These are phyloP conservation scores for Petunia axillaris DNA, from an alignment of 257 asterid genomes.

Conservation along the genomic window DNA sequence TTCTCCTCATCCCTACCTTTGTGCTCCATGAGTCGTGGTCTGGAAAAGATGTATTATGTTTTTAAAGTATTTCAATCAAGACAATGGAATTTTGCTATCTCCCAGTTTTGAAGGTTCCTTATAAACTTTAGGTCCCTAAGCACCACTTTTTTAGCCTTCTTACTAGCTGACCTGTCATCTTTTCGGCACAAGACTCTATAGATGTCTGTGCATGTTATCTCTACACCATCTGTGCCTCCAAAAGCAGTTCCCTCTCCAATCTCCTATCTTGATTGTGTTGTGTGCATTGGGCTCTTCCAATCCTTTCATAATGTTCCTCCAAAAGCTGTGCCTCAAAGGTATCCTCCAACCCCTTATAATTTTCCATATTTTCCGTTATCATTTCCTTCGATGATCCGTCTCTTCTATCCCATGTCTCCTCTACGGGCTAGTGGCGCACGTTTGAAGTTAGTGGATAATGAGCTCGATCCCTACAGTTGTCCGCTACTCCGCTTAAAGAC, in stretches of 20 bases:
- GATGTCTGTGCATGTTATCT: not conserved
- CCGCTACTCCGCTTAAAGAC: no score
- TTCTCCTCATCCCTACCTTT: not conserved
- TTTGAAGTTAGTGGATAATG: no score
- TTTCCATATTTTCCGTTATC: not conserved
- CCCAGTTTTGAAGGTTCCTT: not conserved
- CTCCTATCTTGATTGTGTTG: conserved; percentile 3
- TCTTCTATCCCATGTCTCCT: not conserved
- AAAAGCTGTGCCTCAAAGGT: not conserved
- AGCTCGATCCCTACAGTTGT: no score
- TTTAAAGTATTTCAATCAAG: not conserved
- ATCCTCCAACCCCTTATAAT: not conserved
- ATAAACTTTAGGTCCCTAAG: not conserved
- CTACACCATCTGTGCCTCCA: not conserved
- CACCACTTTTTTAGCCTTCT: not conserved
- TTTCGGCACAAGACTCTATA: not conserved
- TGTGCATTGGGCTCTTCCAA: not conserved
- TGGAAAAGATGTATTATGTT: not conserved
- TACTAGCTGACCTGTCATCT: not conserved
- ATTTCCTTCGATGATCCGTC: not conserved
- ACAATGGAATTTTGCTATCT: not conserved
- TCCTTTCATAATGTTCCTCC: conserved; percentile 13
- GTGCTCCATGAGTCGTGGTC: not conserved
- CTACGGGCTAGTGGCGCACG: no score
- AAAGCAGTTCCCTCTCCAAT: not conserved